Evolutionary conservation across 768 basidiomycete genomes (phyloP).

Genomic region (Epithele typhae): DNA sequence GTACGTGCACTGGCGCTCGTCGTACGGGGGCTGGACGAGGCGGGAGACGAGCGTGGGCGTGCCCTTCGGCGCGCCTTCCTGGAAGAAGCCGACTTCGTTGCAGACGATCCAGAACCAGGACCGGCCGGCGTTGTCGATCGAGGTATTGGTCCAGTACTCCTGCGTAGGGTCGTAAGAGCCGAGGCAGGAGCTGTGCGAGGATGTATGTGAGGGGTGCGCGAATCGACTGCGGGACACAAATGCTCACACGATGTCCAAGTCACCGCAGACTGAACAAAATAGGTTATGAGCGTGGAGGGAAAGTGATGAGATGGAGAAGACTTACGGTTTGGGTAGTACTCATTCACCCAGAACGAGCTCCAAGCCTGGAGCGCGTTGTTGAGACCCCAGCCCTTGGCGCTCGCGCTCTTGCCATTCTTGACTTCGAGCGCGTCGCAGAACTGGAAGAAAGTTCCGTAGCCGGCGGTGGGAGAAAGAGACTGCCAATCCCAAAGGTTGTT

Average conservation of each 20-base stretch:
- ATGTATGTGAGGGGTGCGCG: not conserved
- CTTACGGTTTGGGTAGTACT: slow-evolving; percentile 42
- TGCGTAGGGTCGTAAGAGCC: slow-evolving; percentile 37
- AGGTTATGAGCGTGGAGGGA: not conserved
- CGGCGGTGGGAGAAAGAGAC: slow-evolving; percentile 45
- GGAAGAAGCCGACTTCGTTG: slow-evolving; percentile 59
- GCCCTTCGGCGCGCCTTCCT: slow-evolving; percentile 33
- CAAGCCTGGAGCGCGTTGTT: slow-evolving; percentile 57
- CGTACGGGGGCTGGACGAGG: slow-evolving; percentile 50
- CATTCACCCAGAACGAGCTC: slow-evolving; percentile 52
- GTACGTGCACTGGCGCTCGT: slow-evolving; percentile 66
- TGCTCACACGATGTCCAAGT: slow-evolving; percentile 44
- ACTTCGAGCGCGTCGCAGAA: slow-evolving; percentile 71
- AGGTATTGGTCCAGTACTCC: slow-evolving; percentile 48
- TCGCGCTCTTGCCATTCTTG: slow-evolving; percentile 48
- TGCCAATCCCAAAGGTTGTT: slow-evolving; percentile 71
- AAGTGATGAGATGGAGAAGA: slow-evolving; percentile 3
- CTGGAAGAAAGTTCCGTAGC: slow-evolving; percentile 44
- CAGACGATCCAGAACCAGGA: slow-evolving; percentile 81
- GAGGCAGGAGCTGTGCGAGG: slow-evolving; percentile 29
- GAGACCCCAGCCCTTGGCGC: slow-evolving; percentile 55
- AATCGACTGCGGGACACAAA: not conserved
- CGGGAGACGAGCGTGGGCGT: slow-evolving; percentile 49
- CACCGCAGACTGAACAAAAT: slow-evolving; percentile 46
- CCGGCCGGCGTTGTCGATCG: slow-evolving; percentile 49